Base-by-base conservation (phyloP, 1,139 yeast species). In the Saccharomyces hybrid region DNA sequence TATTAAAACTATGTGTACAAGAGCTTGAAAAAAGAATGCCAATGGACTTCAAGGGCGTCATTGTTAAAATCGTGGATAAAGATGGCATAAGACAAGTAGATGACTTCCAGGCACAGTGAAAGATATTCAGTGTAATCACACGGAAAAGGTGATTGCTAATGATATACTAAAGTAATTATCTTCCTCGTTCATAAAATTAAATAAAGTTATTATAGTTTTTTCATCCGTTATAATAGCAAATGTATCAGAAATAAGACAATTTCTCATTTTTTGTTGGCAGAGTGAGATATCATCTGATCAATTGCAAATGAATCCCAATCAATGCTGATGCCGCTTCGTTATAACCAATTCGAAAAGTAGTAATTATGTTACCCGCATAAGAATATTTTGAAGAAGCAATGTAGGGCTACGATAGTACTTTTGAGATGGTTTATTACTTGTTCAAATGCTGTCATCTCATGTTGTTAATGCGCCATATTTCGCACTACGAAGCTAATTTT, bases 21-120 rank as follows among this genome's bases (percentile, higher is more conserved):
- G 99, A 93, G 73, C 79, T 95, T 66, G 78, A 82, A 61, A 82
- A 78, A 56, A 84, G 99, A 78, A 84, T 93, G 89, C 99, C 99
- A 48, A 80, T 93, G 61, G 98, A 93, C 67, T 93, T 88, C 78
- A 93, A 93, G 76, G 99, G 99, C 28, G 84, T 87, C 48, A 80
- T 73, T 58, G 79, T 89, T 53, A 89, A 90, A 72, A 80, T 86
- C 48, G 87, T 91, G 41, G 88, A 83, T 66, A 81, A 85, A 68
- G 81, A 84, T 56, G 95, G 95, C 55, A 74, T 85, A 59, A 81
- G 82, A 68, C 76, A 73, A 42, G 71, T 79, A 48, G 85, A 80
- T 7, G 67, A 65, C 50, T 48, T 27, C 27, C 44, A 38, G 26
- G 20, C 44, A 20, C 23, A 38, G 25, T 38, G 41, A 38, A 38